phyloP scores from a whole-genome alignment of 2,329 filamentous ascomycete species.

The Xylariaceae sp. region DNA sequence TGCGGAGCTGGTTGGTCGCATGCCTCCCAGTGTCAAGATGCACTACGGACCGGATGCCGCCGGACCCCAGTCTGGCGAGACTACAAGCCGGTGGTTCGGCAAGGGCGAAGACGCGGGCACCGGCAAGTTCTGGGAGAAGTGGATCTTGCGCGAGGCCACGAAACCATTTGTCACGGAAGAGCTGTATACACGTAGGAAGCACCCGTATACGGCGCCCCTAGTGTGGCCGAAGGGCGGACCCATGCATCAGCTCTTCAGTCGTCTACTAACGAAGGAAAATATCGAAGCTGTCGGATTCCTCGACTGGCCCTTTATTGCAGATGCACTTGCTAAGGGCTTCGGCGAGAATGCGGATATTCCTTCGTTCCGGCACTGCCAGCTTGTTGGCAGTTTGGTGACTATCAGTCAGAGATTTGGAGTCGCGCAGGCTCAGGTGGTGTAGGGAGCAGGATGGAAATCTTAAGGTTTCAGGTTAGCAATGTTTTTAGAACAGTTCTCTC shows the following conservation, averaged over 20 bases:
- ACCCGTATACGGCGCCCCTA: constrained; percentile 4
- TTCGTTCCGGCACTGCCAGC: background rate
- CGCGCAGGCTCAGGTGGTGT: background rate
- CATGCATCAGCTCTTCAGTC: background rate
- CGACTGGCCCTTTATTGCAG: background rate
- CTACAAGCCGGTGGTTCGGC: constrained; percentile 15
- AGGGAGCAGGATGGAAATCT: too few relatives aligned
- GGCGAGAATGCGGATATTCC: background rate
- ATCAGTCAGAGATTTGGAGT: background rate
- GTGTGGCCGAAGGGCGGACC: background rate
- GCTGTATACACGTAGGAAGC: constrained; percentile 4
- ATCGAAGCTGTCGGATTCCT: background rate
- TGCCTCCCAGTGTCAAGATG: constrained; percentile 30
- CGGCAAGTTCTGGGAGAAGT: constrained; percentile 29
- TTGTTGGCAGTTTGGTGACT: background rate
- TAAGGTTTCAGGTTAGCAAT: too few relatives aligned
- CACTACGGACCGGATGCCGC: constrained; percentile 17
- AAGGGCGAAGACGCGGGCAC: background rate
- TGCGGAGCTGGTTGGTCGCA: constrained; percentile 21
- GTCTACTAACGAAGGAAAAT: background rate
- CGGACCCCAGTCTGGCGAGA: constrained; percentile 10
- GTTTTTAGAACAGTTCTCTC: too few relatives aligned
- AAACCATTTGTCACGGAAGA: constrained; percentile 27
- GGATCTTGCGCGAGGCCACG: constrained; percentile 32
- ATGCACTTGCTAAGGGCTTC: background rate